A percentile compares a stretch with the other conserved stretches of the same genome.
Evolutionary conservation across 2,329 filamentous ascomycete genomes (phyloP).

Genomic region (Knufia fluminis): DNA sequence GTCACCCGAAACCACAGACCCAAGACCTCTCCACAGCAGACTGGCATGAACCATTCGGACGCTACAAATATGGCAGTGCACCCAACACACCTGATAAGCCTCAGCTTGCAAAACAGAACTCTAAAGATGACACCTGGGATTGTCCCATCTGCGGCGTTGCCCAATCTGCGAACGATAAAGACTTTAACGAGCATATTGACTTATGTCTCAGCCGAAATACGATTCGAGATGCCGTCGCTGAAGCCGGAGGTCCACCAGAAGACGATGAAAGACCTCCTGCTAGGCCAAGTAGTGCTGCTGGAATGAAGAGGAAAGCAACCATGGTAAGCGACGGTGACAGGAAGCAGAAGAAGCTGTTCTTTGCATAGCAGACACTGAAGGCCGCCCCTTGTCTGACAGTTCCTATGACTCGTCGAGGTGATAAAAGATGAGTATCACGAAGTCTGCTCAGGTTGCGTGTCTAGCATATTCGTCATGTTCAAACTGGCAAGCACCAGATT

Average conservation of each 20-base stretch:
- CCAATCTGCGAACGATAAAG: conserved; percentile 65
- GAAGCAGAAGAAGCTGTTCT: conserved; percentile 20
- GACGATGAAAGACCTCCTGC: not conserved
- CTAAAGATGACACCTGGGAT: conserved; percentile 48
- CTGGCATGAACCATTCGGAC: conserved; percentile 23
- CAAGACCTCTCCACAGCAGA: conserved; percentile 14
- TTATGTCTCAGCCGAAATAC: conserved; percentile 76
- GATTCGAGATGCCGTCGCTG: conserved; percentile 67
- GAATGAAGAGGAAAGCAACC: conserved; percentile 14
- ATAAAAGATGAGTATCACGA: too few species aligned
- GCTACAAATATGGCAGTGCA: conserved; percentile 22
- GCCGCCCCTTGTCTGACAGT: too few species aligned
- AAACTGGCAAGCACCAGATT: too few species aligned
- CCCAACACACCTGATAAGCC: conserved; percentile 15
- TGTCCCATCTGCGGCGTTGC: conserved; percentile 81
- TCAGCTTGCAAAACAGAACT: not conserved
- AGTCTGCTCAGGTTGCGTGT: too few species aligned
- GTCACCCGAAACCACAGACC: not conserved
- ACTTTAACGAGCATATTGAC: conserved; percentile 89
- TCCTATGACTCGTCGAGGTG: too few species aligned
- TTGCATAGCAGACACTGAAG: conserved; percentile 17
- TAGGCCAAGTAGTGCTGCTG: conserved; percentile 2
- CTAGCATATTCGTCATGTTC: too few species aligned
- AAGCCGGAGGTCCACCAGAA: conserved; percentile 6
- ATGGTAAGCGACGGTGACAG: conserved; percentile 4